Evolutionary conservation across 2,329 filamentous ascomycete species (phyloP), one percentile per base, ranked within the genome.

Genomic region (Ceratocystis smalleyi): DNA sequence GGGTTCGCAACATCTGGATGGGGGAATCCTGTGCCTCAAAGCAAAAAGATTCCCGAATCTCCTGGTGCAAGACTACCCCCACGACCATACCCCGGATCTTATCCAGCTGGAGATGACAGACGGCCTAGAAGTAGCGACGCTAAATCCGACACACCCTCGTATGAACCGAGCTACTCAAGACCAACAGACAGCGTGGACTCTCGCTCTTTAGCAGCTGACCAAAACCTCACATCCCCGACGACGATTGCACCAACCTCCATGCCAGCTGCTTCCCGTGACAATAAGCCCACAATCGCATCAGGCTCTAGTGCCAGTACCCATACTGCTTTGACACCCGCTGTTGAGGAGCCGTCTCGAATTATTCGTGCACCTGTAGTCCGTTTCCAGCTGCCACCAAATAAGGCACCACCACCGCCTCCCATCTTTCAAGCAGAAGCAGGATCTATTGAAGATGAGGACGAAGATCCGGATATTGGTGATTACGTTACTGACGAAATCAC

Each of bases 401-500:
- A 71, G 62, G 68, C 70, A 0, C 67, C 67, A 1, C 68, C 69
- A 24, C 63, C 68, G 10, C 65, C 74, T 10, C 68, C 73, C n/a
- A 54, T 43, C 43, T 63, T 62, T 10, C 49, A 59, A 24, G 17
- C 62, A 24, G 65, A 64, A 40, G 62, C 65, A 43, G 59, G 62
- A 10, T 66, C 65, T 24, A 64, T 66, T 12, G 65, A 64, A 3
- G 76, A 77, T 59, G 78, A 77, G 12, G 68, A 78, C 61, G 67
- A 83, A 54, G 81, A 84, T 65, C 81, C 83, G 59, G 79, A 81
- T 55, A 79, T 83, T 74, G 80, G 77, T 19, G 79, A 81, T 62
- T 80, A 80, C 66, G 82, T 84, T 63, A 76, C 78, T 62, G 74
- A 74, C 63, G 75, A 82, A 68, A 82, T 83, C 45, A 71, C 74